A percentile compares a stretch with the other conserved stretches of the same genome.
These are phyloP conservation scores for Penicillium sp. DNA, from an alignment of 2,329 filamentous ascomycete genomes.

Conservation along the genomic window DNA sequence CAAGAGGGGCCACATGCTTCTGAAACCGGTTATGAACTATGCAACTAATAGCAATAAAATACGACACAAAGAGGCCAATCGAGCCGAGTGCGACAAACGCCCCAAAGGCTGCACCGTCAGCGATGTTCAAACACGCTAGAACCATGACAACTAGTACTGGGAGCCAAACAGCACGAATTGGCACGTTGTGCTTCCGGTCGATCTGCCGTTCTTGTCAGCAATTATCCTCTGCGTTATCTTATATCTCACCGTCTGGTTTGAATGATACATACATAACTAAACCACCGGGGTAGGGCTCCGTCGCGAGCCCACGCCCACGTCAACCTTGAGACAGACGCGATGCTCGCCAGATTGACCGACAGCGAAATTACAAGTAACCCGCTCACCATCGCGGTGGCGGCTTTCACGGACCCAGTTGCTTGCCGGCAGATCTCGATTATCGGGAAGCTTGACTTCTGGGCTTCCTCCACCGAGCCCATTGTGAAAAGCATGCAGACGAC, in stretches of 20 bases:
- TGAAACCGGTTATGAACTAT: slow-evolving; percentile 38
- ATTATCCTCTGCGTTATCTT: neutral
- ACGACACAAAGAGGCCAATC: slow-evolving; percentile 39
- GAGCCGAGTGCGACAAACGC: slow-evolving; percentile 37
- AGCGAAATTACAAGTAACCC: slow-evolving; percentile 38
- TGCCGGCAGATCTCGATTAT: slow-evolving; percentile 47
- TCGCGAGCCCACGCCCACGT: slow-evolving; percentile 54
- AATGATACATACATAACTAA: slow-evolving; percentile 16
- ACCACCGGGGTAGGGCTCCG: slow-evolving; percentile 43
- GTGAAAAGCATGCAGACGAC: slow-evolving; percentile 46
- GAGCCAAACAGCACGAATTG: slow-evolving; percentile 40
- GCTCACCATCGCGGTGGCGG: slow-evolving; percentile 41
- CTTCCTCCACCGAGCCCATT: slow-evolving; percentile 43
- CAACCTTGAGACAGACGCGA: slow-evolving; percentile 51
- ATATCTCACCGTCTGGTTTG: neutral
- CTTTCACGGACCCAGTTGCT: slow-evolving; percentile 42
- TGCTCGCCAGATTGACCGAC: slow-evolving; percentile 42
- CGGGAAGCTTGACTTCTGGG: slow-evolving; percentile 36
- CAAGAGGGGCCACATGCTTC: slow-evolving; percentile 19
- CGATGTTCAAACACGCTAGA: slow-evolving; percentile 43
- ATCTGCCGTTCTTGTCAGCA: slow-evolving; percentile 26
- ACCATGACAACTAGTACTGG: slow-evolving; percentile 34
- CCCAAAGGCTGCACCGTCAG: slow-evolving; percentile 40
- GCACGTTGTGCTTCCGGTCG: slow-evolving; percentile 32
- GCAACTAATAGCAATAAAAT: slow-evolving; percentile 41